phyloP scores from a whole-genome alignment of 495 filamentous ascomycete genomes.

The Aspergillus incahuasiensis region DNA sequence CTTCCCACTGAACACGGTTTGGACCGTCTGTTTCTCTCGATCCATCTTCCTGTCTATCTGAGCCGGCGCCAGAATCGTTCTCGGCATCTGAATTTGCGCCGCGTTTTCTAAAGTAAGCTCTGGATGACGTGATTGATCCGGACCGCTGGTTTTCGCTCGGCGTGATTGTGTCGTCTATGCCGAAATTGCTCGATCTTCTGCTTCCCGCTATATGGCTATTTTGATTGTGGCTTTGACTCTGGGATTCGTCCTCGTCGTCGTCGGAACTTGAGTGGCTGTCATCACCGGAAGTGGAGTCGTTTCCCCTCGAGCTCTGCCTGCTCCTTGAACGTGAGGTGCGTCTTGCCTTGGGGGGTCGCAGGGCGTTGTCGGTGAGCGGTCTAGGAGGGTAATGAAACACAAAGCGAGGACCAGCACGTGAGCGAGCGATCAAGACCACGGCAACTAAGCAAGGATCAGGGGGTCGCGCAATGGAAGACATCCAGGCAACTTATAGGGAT shows the following conservation, averaged over 20 bases:
- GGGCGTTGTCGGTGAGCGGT: constrained; percentile 45
- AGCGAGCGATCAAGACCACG: constrained; percentile 73
- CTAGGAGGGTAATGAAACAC: constrained; percentile 87
- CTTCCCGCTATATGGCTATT: constrained; percentile 19
- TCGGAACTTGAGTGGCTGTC: constrained; percentile 45
- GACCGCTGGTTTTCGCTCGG: constrained; percentile 35
- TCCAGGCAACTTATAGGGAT: constrained; percentile 15
- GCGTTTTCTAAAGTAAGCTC: constrained; percentile 36
- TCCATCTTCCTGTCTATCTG: constrained; percentile 52
- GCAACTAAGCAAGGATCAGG: constrained; percentile 67
- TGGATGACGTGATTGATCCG: constrained; percentile 39
- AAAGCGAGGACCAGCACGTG: constrained; percentile 74
- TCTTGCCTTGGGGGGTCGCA: constrained; percentile 32
- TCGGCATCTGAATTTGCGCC: constrained; percentile 39
- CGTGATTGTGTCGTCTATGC: constrained; percentile 33
- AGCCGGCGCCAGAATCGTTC: constrained; percentile 35
- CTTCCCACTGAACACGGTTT: constrained; percentile 65
- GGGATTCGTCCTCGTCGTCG: constrained; percentile 47
- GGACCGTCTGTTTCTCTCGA: constrained; percentile 26
- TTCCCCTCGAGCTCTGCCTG: constrained; percentile 25
- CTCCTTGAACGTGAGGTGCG: constrained; percentile 31
- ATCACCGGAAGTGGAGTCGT: constrained; percentile 42
- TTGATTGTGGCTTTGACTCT: constrained; percentile 11
- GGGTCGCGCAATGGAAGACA: constrained; percentile 48
- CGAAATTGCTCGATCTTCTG: constrained; percentile 37